Conservation (phyloP, 2,329 filamentous ascomycete species). For the Xylaria polymorpha region DNA sequence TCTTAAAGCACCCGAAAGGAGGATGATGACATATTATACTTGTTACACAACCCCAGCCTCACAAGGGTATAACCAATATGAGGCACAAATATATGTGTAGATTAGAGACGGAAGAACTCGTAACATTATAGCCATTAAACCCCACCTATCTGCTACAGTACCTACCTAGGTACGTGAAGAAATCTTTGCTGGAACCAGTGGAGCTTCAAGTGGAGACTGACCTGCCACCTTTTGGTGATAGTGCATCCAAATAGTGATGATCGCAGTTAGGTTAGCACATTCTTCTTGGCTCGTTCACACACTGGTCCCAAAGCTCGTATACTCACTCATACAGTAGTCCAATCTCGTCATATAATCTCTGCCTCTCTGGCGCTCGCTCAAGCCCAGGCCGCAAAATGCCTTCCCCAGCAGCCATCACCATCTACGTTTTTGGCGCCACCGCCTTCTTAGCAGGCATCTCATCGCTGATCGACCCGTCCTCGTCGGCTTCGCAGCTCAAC, state of each 20-base stretch:
- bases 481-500: conserved; percentile 29
- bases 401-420: conserved; percentile 37
- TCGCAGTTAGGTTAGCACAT: not conserved
- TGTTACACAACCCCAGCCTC: too few species aligned
- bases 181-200: too few species aligned
- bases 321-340: not conserved
- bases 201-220: too few species aligned
- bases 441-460: conserved; percentile 41
- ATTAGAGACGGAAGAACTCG: too few species aligned
- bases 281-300: not conserved
- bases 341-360: not conserved
- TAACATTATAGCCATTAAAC: too few species aligned
- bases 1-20: too few species aligned
- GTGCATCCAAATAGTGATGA: not conserved
- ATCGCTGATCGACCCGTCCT: conserved; percentile 34
- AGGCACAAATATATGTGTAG: too few species aligned
- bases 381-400: conserved; percentile 15
- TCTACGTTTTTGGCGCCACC: conserved; percentile 44
- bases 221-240: not conserved
- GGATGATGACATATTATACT: too few species aligned
- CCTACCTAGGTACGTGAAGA: too few species aligned
- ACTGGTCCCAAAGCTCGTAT: not conserved
- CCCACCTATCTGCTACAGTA: too few species aligned
- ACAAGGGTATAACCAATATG: too few species aligned
- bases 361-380: not conserved